These are phyloP conservation scores for Claviceps purpurea DNA, from an alignment of 2,329 filamentous ascomycete species.

Conservation along the genomic window DNA sequence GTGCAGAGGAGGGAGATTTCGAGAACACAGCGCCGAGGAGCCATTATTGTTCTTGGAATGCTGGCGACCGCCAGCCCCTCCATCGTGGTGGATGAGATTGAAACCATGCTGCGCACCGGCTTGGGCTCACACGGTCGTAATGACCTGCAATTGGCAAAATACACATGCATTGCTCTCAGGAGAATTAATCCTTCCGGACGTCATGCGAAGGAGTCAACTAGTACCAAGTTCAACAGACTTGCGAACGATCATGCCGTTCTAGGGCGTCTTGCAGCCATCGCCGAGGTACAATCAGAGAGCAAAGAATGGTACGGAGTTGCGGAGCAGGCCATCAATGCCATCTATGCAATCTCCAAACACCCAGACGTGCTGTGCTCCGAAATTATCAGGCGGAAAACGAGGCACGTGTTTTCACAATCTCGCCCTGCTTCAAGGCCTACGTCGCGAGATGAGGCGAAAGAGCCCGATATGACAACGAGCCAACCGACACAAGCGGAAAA, in stretches of 20 bases:
- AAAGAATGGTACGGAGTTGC: constrained; percentile 95
- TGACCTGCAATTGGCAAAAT: constrained; percentile 84
- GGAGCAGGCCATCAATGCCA: constrained; percentile 90
- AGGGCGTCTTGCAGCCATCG: constrained; percentile 65
- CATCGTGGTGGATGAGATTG: constrained; percentile 89
- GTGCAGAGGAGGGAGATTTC: constrained; percentile 91
- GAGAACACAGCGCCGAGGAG: constrained; percentile 73
- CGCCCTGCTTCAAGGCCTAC: constrained; percentile 28
- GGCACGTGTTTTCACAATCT: constrained; percentile 53
- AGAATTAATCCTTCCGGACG: constrained; percentile 80
- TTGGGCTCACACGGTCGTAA: constrained; percentile 66
- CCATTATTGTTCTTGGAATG: constrained; percentile 96
- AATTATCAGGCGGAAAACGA: constrained; percentile 76
- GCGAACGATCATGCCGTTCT: constrained; percentile 88
- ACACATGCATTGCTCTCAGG: constrained; percentile 83
- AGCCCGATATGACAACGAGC: constrained; percentile 12
- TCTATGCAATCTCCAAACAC: constrained; percentile 87
- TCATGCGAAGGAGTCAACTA: constrained; percentile 56
- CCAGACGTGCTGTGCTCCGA: constrained; percentile 89
- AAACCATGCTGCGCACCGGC: constrained; percentile 83
- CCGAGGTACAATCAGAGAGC: constrained; percentile 73
- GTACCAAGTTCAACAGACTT: constrained; percentile 57
- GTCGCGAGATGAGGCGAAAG: constrained; percentile 27
- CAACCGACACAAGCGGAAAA: constrained; percentile 7
- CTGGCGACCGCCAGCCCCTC: constrained; percentile 83